Percentiles rank a stretch among this genome's conserved stretches.
These are phyloP conservation scores for Meira miltonrushii DNA, from an alignment of 1,284 basidiomycete species.

Conservation along the genomic window DNA sequence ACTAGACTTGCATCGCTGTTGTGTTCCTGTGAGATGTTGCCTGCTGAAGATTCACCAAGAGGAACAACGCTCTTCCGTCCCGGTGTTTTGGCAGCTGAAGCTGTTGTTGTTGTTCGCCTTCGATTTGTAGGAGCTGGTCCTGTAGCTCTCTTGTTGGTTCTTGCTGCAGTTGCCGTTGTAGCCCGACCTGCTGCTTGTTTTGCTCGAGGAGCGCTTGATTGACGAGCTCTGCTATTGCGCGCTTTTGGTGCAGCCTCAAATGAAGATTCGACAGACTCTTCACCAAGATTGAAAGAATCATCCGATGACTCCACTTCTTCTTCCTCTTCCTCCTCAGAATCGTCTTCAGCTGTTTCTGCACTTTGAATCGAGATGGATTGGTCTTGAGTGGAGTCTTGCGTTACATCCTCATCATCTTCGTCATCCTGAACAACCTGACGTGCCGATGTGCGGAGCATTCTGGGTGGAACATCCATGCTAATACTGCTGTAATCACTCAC, in stretches of 20 bases:
- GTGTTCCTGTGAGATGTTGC: not conserved
- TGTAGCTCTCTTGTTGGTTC: not conserved
- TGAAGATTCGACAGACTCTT: not conserved
- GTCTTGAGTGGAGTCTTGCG: not conserved
- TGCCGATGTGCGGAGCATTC: too few relatives aligned
- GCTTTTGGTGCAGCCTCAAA: slow-evolving; percentile 4
- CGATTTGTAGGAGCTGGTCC: not conserved
- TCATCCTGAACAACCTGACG: not conserved
- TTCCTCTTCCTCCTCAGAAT: not conserved
- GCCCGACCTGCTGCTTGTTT: not conserved
- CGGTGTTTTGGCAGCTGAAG: not conserved
- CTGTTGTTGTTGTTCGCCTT: not conserved
- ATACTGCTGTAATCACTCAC: too few relatives aligned
- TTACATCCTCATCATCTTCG: not conserved
- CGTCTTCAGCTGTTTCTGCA: not conserved
- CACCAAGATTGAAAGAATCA: not conserved
- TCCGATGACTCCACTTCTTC: slow-evolving; percentile 9
- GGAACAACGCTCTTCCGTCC: too few relatives aligned
- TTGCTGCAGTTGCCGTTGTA: not conserved
- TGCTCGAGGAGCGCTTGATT: not conserved
- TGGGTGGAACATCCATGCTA: too few relatives aligned
- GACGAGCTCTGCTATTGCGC: slow-evolving; percentile 2
- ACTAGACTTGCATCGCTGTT: slow-evolving; percentile 5
- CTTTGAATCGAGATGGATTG: too few relatives aligned
- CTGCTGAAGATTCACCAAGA: too few relatives aligned